phyloP scores from a whole-genome alignment of 441 rosid genomes.

The Corymbia calophylla region DNA sequence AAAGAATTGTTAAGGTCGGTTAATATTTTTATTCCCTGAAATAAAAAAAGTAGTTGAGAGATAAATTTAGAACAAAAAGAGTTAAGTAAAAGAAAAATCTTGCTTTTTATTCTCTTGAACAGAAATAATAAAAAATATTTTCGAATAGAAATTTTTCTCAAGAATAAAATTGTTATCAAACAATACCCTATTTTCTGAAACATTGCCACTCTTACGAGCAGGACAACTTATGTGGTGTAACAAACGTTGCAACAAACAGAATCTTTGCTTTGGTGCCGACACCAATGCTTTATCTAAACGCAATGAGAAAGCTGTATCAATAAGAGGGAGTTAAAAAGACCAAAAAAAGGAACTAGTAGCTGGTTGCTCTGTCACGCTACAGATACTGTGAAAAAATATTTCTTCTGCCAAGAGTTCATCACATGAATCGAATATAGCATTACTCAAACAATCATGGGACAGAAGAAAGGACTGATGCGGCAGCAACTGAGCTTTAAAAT shows the following conservation, averaged over 20 bases:
- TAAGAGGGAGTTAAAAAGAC: neutral
- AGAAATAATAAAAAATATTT: too few relatives aligned
- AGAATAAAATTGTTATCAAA: too few relatives aligned
- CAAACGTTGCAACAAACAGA: neutral
- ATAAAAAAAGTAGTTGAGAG: too few relatives aligned
- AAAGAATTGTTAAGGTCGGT: too few relatives aligned
- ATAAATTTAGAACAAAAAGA: too few relatives aligned
- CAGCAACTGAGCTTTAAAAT: neutral
- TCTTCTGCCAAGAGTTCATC: neutral
- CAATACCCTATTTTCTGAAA: neutral
- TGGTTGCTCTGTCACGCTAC: neutral
- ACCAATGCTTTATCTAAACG: neutral
- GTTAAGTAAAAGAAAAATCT: too few relatives aligned
- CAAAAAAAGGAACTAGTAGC: neutral
- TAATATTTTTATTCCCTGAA: too few relatives aligned
- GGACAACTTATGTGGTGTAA: neutral
- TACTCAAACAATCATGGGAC: neutral
- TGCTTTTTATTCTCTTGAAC: too few relatives aligned
- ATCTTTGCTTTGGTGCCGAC: neutral
- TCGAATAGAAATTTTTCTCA: too few relatives aligned
- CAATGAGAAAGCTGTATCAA: neutral
- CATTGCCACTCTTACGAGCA: neutral
- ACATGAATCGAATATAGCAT: neutral
- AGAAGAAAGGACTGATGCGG: neutral
- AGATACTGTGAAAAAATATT: neutral